Base-by-base conservation (phyloP, 257 asterid species). In the Galeopsis tetrahit region DNA sequence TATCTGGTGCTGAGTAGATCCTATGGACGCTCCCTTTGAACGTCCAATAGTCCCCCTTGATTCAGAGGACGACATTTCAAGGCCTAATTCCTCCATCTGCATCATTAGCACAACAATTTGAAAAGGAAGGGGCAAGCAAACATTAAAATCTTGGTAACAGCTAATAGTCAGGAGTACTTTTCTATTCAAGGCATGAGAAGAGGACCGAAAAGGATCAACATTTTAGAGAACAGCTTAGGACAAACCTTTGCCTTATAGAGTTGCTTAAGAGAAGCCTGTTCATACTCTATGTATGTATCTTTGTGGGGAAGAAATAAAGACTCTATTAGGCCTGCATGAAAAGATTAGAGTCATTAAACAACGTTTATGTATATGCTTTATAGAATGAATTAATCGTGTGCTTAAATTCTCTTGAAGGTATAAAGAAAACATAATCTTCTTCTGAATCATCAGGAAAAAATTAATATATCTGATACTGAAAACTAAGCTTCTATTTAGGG, bases 21-120 rank as follows among this genome's bases (percentile, higher is more conserved):
- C 71, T 44, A 91, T 66, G 79, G 97, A 81, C 52, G 97, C 95
- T 79, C 99, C 99, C 84, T 76, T 94, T 13, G 99, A 85, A 76
- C 99, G 96, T 56, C 99, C 97, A 69, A 94, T 88, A 70, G 97
- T 88, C 78, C 99, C 97, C 11, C 85, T 72, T 63, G 97, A 84
- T 81, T 91, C 99, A 61, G 92, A 51, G 43, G 95, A 78, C 79
- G 75, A 86, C 79, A 68, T 82, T 81, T 89, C 98, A 34, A 90
- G 86, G 53, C 82, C 92, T 59, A 89, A 88, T 77, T 95, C 98
- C 64, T 87, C 97, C 98, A 95, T 90, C 99, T 95, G 82, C 70
- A 72, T 59, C 66, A 77, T 69, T 48, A 63, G 76, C 74, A 74
- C 70, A 77, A 14, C 68, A 15, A 5, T 28, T 39, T 36, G 69